Conservation (phyloP, 805 yeast species). For the Pichia scutulata region DNA sequence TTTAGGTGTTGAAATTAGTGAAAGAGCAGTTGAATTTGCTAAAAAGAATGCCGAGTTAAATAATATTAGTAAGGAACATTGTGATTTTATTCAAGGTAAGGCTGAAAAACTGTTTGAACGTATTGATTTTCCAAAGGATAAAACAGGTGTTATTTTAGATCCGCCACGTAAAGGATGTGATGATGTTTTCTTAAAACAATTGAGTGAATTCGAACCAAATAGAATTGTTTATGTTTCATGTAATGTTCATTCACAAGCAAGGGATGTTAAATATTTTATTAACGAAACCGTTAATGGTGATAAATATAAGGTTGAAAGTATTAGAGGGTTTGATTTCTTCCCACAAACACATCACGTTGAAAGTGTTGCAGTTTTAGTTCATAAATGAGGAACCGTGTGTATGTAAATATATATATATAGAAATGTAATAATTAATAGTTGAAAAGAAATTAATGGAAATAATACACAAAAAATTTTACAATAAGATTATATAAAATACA, state of each 20-base stretch:
- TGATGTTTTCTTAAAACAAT: slow-evolving; percentile 74
- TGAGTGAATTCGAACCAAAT: slow-evolving; percentile 75
- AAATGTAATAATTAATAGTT: neutral
- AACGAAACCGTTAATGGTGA: slow-evolving; percentile 55
- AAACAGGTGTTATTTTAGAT: slow-evolving; percentile 87
- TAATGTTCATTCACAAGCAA: slow-evolving; percentile 95
- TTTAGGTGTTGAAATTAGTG: slow-evolving; percentile 89
- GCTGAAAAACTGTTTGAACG: slow-evolving; percentile 84
- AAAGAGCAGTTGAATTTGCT: slow-evolving; percentile 87
- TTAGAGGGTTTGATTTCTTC: slow-evolving; percentile 93
- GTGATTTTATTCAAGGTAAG: slow-evolving; percentile 81
- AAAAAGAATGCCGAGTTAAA: slow-evolving; percentile 70
- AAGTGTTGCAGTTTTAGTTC: slow-evolving; percentile 39
- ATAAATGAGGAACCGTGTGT: slow-evolving; percentile 10
- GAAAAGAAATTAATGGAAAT: slow-evolving; percentile 5
- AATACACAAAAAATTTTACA: slow-evolving; percentile 4
- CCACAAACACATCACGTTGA: slow-evolving; percentile 57
- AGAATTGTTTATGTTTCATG: slow-evolving; percentile 92
- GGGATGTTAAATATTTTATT: slow-evolving; percentile 82
- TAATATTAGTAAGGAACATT: slow-evolving; percentile 50
- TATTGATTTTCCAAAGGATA: slow-evolving; percentile 63
- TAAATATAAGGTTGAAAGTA: slow-evolving; percentile 64
- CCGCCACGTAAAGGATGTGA: slow-evolving; percentile 99
- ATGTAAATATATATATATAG: neutral
- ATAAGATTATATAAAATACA: neutral